A percentile compares a stretch with the other conserved stretches of the same genome.
phyloP scores from a whole-genome alignment of 2,329 filamentous ascomycete species.

The Scytalidium sp. region DNA sequence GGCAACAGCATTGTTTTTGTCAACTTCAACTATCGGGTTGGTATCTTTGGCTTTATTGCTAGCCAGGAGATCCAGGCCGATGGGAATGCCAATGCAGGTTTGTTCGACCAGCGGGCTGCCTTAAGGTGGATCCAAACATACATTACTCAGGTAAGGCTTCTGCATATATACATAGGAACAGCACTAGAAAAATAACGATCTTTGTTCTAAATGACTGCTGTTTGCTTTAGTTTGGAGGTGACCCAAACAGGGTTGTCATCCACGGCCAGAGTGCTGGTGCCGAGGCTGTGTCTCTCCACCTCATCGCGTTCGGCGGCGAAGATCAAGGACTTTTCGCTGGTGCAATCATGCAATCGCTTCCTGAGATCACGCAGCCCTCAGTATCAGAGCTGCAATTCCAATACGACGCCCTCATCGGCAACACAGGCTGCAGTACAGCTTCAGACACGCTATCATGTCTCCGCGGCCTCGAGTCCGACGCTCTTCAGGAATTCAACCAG shows the following conservation, averaged over 20 bases:
- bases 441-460: slow-evolving; percentile 31
- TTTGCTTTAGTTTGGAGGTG: slow-evolving; percentile 36
- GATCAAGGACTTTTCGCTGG: slow-evolving; percentile 6
- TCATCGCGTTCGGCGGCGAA: slow-evolving; percentile 10
- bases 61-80: slow-evolving; percentile 48
- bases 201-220: background rate
- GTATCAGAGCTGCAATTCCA: slow-evolving; percentile 32
- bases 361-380: slow-evolving; percentile 30
- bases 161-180: background rate
- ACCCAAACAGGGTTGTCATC: slow-evolving; percentile 39
- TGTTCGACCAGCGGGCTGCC: slow-evolving; percentile 58
- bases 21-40: slow-evolving; percentile 60
- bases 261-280: slow-evolving; percentile 41
- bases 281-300: slow-evolving; percentile 34
- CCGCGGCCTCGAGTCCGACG: slow-evolving; percentile 24
- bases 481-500: slow-evolving; percentile 29
- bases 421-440: slow-evolving; percentile 23
- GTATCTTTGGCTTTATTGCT: slow-evolving; percentile 57
- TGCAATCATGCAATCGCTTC: slow-evolving; percentile 27
- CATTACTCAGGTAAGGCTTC: slow-evolving; percentile 39
- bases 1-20: slow-evolving; percentile 46
- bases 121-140: slow-evolving; percentile 58
- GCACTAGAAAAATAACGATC: background rate
- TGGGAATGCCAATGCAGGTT: slow-evolving; percentile 57
- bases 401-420: slow-evolving; percentile 30